Conservation (phyloP, 179 eudicot genomes). For the Camellia oleifera region DNA sequence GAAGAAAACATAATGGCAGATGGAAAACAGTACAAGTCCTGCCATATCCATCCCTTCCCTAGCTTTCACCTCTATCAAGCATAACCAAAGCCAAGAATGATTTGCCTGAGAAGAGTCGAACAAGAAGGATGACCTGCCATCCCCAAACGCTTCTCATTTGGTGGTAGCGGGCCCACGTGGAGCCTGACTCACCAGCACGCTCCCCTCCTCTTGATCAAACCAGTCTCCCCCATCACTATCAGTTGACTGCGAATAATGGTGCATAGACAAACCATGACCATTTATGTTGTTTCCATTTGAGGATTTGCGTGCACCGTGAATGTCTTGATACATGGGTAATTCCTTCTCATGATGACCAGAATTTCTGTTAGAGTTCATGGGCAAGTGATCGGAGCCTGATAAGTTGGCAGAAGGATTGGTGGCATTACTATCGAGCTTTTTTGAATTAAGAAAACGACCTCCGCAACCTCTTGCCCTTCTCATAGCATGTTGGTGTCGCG, state of each 20-base stretch:
- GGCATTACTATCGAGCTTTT: conserved; percentile 16
- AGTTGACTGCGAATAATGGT: not conserved
- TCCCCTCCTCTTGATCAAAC: conserved; percentile 15
- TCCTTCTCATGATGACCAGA: conserved; percentile 9
- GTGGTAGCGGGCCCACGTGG: conserved; percentile 16
- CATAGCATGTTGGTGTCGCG: conserved; percentile 79
- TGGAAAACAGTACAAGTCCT: not conserved
- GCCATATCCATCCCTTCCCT: not conserved
- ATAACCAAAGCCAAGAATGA: conserved; percentile 45
- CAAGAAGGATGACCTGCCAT: not conserved
- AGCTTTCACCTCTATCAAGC: conserved; percentile 1
- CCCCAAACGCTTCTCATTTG: conserved; percentile 20
- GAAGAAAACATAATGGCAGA: not conserved
- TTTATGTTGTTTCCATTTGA: conserved; percentile 16
- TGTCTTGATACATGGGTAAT: conserved; percentile 3
- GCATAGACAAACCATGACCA: conserved; percentile 17
- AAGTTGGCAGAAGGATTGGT: conserved; percentile 21
- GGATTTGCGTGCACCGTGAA: conserved; percentile 5
- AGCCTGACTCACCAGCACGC: conserved; percentile 18
- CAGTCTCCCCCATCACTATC: conserved; percentile 1
- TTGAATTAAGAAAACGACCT: conserved; percentile 60
- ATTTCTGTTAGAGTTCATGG: conserved; percentile 14
- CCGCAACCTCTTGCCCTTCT: conserved; percentile 77
- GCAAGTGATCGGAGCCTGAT: conserved; percentile 20
- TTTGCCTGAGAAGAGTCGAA: conserved; percentile 29